Percentiles rank a stretch among this genome's conserved stretches.
Conservation (phyloP, 139 green algal genomes). For the Picochlorum sp. region DNA sequence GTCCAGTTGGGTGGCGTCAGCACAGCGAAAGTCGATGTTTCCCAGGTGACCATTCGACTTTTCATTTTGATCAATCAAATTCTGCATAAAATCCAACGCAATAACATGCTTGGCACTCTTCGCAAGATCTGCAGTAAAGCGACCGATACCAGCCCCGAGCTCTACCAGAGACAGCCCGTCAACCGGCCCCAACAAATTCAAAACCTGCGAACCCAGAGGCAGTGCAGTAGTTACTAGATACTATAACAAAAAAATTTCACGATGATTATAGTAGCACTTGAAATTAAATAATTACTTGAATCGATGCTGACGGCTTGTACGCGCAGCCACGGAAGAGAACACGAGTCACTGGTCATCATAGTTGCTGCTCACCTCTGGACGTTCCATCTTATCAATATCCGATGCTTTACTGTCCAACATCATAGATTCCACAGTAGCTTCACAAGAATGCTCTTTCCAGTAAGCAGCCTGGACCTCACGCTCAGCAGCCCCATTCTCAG, state of each 20-base stretch:
- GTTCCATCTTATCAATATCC: slow-evolving; percentile 62
- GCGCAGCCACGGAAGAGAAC: too few species aligned
- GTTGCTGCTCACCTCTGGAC: slow-evolving; percentile 76
- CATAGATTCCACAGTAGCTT: slow-evolving; percentile 73
- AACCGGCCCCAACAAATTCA: slow-evolving; percentile 56
- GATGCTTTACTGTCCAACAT: slow-evolving; percentile 75
- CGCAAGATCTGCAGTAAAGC: slow-evolving; percentile 72
- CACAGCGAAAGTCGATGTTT: slow-evolving; percentile 49
- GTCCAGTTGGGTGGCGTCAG: slow-evolving; percentile 55
- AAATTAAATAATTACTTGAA: too few species aligned
- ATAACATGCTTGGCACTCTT: slow-evolving; percentile 38
- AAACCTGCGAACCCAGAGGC: slow-evolving; percentile 39
- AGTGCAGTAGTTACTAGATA: not conserved
- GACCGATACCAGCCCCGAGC: slow-evolving; percentile 80
- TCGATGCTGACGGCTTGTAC: too few species aligned
- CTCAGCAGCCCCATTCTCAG: slow-evolving; percentile 28
- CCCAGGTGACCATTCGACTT: slow-evolving; percentile 23
- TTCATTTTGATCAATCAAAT: slow-evolving; percentile 61
- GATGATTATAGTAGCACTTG: not conserved
- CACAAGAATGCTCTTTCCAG: slow-evolving; percentile 58
- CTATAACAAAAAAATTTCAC: not conserved
- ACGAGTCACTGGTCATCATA: too few species aligned
- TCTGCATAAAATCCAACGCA: slow-evolving; percentile 81
- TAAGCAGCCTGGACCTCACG: slow-evolving; percentile 49
- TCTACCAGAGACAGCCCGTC: slow-evolving; percentile 58